Base-by-base conservation (phyloP, 257 asterid genomes). In the Capsicum baccatum region DNA sequence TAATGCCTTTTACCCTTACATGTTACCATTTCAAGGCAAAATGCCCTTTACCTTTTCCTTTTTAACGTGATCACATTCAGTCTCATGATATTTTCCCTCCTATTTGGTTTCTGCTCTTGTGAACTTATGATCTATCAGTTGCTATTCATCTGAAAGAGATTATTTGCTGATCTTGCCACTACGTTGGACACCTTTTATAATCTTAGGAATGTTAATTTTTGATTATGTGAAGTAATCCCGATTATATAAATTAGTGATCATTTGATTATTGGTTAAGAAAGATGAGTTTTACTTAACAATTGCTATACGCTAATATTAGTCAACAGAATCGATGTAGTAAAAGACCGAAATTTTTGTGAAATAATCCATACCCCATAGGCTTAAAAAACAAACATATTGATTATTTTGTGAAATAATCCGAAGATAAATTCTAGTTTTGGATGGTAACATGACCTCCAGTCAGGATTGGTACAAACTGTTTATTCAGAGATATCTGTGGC, bases 111-210 rank as follows among this genome's bases (percentile, higher is more conserved):
- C 60, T 48, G 6, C 60, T 48, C 80, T 48, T n/a, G 59, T 47
- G 42, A 19, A 47, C n/a, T 19, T 73, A 26, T 73, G 57, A 73
- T 73, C 80, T 48, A 48, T 26, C 59, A 73, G 6, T 73, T 19
- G 59, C 80, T n/a, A 19, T 73, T 73, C 59, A 47, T 73, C 58
- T 73, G 80, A 73, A 73, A 48, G 15, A 73, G 39, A 73, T 48
- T 35, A 73, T 73, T 73, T 1, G 59, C 80, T 50, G 58, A 73
- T 73, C 59, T 19, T 10, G 6, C 81, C 11, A 70, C 57, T 21
- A 3, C 21, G 60, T 74, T 50, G 81, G 81, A 21, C 14, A 21
- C 47, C 21, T 26, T 74, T 74, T 50, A 74, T 70, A 70, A 70
- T 70, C 9, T 17, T 70, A 17, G 37, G 26, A 56, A 21, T 5